Percentiles rank a stretch among this genome's conserved stretches.
These are phyloP conservation scores for Cystobasidiaceae sp. DNA, from an alignment of 1,284 basidiomycete species.

Conservation along the genomic window DNA sequence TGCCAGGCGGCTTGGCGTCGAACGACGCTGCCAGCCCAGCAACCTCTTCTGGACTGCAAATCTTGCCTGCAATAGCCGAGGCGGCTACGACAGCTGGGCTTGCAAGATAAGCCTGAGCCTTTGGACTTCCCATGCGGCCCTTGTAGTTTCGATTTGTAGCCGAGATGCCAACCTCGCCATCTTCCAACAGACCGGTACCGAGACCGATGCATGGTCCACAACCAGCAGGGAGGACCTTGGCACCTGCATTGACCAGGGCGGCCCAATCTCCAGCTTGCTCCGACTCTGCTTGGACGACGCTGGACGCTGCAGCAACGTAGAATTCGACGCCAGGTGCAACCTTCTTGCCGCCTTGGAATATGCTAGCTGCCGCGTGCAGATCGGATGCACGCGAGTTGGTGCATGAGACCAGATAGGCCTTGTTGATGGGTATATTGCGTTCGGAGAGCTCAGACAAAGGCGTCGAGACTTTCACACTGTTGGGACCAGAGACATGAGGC, in stretches of 20 bases:
- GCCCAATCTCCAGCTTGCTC: slow-evolving; percentile 86
- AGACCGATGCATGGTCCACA: slow-evolving; percentile 98
- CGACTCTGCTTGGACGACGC: slow-evolving; percentile 81
- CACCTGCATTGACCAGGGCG: slow-evolving; percentile 74
- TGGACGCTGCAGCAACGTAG: slow-evolving; percentile 93
- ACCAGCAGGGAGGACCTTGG: slow-evolving; percentile 86
- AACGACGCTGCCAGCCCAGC: slow-evolving; percentile 52
- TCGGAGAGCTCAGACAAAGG: slow-evolving; percentile 76
- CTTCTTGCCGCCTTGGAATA: slow-evolving; percentile 65
- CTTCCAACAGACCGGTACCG: slow-evolving; percentile 84
- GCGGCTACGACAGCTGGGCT: slow-evolving; percentile 96
- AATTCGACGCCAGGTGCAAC: slow-evolving; percentile 90
- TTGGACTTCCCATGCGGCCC: slow-evolving; percentile 94
- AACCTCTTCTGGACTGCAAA: slow-evolving; percentile 65
- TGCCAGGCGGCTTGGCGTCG: slow-evolving; percentile 48
- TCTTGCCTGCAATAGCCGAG: slow-evolving; percentile 84
- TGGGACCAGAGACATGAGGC: slow-evolving; percentile 93
- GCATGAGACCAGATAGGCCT: slow-evolving; percentile 97
- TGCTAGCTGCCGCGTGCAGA: slow-evolving; percentile 82
- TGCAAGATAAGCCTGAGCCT: slow-evolving; percentile 90
- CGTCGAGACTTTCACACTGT: slow-evolving; percentile 93
- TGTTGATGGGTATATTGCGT: slow-evolving; percentile 77
- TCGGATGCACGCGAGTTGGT: slow-evolving; percentile 97
- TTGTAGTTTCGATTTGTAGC: slow-evolving; percentile 99
- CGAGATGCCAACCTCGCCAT: slow-evolving; percentile 91